Conservation (phyloP, 352 stramenopile species). For the Phytophthora ramorum region DNA sequence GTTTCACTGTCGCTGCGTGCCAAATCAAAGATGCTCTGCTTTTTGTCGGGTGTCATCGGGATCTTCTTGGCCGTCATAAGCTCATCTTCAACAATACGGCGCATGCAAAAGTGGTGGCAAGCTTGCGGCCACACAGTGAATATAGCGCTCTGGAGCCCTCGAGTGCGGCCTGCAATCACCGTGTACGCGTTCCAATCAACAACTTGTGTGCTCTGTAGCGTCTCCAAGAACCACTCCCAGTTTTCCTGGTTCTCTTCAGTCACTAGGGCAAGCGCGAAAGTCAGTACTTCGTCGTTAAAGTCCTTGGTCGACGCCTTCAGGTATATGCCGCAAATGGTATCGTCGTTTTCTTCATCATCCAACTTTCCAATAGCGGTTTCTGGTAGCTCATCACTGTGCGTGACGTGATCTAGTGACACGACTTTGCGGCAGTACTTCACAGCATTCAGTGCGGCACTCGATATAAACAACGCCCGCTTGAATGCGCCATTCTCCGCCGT, state of each 20-base stretch:
- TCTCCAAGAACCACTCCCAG: conserved; percentile 81
- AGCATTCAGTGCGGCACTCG: conserved; percentile 55
- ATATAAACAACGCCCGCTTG: conserved; percentile 69
- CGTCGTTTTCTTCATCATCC: conserved; percentile 68
- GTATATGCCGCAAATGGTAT: conserved; percentile 76
- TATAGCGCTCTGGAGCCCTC: conserved; percentile 60
- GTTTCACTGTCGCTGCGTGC: conserved; percentile 73
- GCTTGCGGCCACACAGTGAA: conserved; percentile 60
- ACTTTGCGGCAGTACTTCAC: conserved; percentile 70
- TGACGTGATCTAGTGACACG: conserved; percentile 67
- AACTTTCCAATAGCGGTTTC: conserved; percentile 51
- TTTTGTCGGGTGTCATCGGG: conserved; percentile 66
- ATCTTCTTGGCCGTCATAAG: conserved; percentile 67
- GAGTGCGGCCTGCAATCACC: conserved; percentile 64
- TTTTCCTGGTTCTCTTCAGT: conserved; percentile 67
- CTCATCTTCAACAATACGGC: conserved; percentile 76
- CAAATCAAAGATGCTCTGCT: conserved; percentile 73
- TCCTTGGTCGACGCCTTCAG: conserved; percentile 78
- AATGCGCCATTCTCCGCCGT: conserved; percentile 58
- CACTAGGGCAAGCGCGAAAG: conserved; percentile 75
- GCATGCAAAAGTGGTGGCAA: conserved; percentile 78
- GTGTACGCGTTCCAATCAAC: conserved; percentile 72
- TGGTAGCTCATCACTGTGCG: conserved; percentile 40
- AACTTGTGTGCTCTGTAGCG: conserved; percentile 48
- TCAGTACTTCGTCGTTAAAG: conserved; percentile 74